Evolutionary conservation across 192 early-diverging fungal species (phyloP).

Genomic region (Backusella luteola): DNA sequence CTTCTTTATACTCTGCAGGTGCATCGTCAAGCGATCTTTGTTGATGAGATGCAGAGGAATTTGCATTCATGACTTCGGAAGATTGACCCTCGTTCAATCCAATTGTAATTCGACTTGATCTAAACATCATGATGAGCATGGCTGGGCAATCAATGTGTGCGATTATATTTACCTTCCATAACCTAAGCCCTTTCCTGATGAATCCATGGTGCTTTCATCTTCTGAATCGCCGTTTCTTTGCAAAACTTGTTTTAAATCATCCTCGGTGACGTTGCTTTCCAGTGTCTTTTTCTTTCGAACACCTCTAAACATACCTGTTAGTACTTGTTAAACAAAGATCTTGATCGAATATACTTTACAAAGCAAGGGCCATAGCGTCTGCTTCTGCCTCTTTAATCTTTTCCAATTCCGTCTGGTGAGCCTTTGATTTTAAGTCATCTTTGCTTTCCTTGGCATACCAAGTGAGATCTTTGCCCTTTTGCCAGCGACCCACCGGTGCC

Average conservation of each 20-base stretch:
- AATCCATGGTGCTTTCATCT: slow-evolving; percentile 25
- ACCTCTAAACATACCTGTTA: slow-evolving; percentile 28
- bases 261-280: slow-evolving; percentile 43
- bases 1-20: slow-evolving; percentile 61
- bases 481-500: slow-evolving; percentile 81
- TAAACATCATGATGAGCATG: neutral
- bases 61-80: slow-evolving; percentile 39
- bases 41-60: slow-evolving; percentile 68
- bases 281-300: slow-evolving; percentile 41
- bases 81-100: neutral
- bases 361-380: slow-evolving; percentile 55
- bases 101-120: neutral
- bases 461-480: slow-evolving; percentile 62
- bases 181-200: slow-evolving; percentile 31
- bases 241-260: slow-evolving; percentile 45
- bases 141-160: too few species aligned
- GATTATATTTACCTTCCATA: slow-evolving; percentile 29
- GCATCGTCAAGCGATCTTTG: slow-evolving; percentile 17
- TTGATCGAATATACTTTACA: slow-evolving; percentile 34
- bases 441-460: slow-evolving; percentile 72
- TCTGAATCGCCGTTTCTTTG: slow-evolving; percentile 26
- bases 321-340: neutral
- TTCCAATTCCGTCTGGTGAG: slow-evolving; percentile 38
- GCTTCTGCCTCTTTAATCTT: slow-evolving; percentile 60
- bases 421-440: slow-evolving; percentile 19